Conservation (phyloP, 345 rosid genomes). For the Aquilaria sinensis region DNA sequence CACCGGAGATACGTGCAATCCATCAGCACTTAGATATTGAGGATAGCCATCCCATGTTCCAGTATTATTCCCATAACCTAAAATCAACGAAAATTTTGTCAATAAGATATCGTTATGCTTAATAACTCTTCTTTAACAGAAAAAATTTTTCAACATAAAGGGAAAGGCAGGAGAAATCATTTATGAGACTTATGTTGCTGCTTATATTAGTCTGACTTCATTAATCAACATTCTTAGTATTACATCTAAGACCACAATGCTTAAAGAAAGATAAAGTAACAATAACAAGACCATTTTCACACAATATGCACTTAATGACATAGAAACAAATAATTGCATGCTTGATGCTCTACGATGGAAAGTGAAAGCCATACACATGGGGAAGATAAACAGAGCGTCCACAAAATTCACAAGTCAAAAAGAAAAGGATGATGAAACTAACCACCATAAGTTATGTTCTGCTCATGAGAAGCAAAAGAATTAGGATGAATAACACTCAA, state of each 20-base stretch:
- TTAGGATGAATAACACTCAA: conserved; percentile 20
- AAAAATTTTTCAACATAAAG: background rate
- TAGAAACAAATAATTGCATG: no score
- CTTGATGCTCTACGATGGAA: no score
- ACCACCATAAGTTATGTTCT: conserved; percentile 31
- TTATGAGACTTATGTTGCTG: background rate
- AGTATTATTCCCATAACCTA: conserved; percentile 39
- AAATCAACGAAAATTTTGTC: conserved; percentile 11
- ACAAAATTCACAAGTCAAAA: no score
- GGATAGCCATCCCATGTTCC: conserved; percentile 45
- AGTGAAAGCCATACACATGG: no score
- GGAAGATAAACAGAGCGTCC: no score
- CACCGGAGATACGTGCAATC: conserved; percentile 51
- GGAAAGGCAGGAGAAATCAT: background rate
- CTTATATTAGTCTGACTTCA: no score
- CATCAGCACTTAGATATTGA: conserved; percentile 42
- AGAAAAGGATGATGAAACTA: conserved; percentile 12
- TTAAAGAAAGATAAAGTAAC: no score
- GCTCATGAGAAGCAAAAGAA: conserved; percentile 35
- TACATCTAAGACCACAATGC: no score
- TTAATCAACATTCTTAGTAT: no score
- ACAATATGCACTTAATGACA: no score
- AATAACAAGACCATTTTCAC: no score
- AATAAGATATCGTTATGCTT: background rate
- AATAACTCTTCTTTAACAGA: no score